phyloP scores from a whole-genome alignment of 176 grass and related monocot species.

The Cenchrus americanus region DNA sequence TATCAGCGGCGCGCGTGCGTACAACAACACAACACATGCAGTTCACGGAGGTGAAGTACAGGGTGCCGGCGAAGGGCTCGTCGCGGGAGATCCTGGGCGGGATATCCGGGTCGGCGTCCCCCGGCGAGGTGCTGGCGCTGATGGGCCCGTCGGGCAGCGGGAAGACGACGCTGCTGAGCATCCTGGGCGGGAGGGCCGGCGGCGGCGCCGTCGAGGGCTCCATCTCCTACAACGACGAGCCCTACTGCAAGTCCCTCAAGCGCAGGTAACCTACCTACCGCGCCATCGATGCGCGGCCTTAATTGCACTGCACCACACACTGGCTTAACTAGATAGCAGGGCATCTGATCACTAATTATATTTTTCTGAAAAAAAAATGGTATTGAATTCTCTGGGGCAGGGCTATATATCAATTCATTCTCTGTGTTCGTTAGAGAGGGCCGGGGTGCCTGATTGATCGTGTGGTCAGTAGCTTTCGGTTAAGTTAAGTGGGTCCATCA shows the following conservation, averaged over 20 bases:
- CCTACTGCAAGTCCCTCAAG: slow-evolving; percentile 85
- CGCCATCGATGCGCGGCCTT: neutral
- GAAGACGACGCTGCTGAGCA: slow-evolving; percentile 93
- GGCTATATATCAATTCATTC: neutral
- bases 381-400: slow-evolving; percentile 10
- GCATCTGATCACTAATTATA: neutral
- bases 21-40: slow-evolving; percentile 8
- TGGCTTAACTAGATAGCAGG: neutral
- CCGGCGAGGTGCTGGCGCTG: slow-evolving; percentile 86
- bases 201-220: slow-evolving; percentile 55
- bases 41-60: slow-evolving; percentile 91
- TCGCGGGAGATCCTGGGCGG: slow-evolving; percentile 71
- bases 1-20: neutral
- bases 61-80: slow-evolving; percentile 63
- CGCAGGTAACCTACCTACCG: slow-evolving; percentile 57
- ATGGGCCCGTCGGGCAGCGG: slow-evolving; percentile 96
- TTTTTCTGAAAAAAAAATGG: neutral
- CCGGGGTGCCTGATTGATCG: neutral
- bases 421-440: neutral
- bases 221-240: slow-evolving; percentile 83
- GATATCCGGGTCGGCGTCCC: slow-evolving; percentile 78
- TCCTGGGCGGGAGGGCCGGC: slow-evolving; percentile 72
- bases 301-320: slow-evolving; percentile 9
- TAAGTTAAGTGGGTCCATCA: neutral
- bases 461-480: slow-evolving; percentile 31